Base-by-base conservation (phyloP, 148 eudicot species). In the Diospyros kaki region DNA sequence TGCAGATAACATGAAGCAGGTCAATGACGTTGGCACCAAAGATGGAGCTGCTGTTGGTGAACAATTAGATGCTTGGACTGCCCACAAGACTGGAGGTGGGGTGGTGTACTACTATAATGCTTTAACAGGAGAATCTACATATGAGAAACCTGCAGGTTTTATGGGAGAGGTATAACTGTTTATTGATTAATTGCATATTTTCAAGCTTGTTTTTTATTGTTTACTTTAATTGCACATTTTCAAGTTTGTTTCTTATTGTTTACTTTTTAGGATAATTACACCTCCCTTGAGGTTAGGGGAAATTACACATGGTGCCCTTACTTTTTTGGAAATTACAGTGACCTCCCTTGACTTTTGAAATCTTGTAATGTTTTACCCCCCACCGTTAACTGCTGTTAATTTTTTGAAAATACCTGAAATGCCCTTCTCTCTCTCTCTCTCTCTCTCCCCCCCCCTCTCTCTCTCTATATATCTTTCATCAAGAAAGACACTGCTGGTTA, bases 31-130 rank as follows among this genome's bases (percentile, higher is more conserved):
- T 69, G 82, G 82, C 66, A 68, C 63, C 63, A 82, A 78, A 58
- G 78, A 77, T 58, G 84, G 71, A 58, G 55, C 76, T 77, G 76
- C 75, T 28, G 56, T 71, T 42, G 80, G 71, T 74, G 85, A 91
- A 38, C 87, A 84, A 54, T 52, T 77, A 2, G 93, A 95, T 73
- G 88, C 90, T 28, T 96, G 99, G 99, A 91, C 97, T 60, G 97
- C 97, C 39, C 99, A 96, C 80, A 84, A 90, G 80, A 91, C 91
- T 84, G 98, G 88, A 78, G 62, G 87, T 42, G 99, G 99, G 76
- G 83, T 81, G 72, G 83, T 93, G 41, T 96, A 96, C 86, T 96
- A 96, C 81, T 96, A 93, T 82, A 96, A 93, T 73, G 84, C 98
- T 48, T 18, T 91, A 77, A 89, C 97, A 3, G 89, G 95, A 71